phyloP scores from a whole-genome alignment of 2,329 filamentous ascomycete genomes.

The Colletotrichum salicis region DNA sequence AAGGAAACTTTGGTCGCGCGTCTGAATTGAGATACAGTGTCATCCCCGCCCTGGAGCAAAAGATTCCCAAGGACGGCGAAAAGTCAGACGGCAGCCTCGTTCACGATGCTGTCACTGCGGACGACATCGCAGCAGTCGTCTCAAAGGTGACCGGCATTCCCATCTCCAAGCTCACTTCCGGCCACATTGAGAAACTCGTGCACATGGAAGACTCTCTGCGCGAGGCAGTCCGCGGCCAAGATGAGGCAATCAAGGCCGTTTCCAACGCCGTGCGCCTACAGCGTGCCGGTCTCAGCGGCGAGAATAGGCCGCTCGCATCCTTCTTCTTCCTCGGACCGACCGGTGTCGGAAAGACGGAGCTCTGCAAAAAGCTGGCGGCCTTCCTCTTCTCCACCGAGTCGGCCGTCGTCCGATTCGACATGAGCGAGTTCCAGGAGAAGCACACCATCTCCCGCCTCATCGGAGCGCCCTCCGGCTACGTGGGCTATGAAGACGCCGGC shows the following conservation, averaged over 20 bases:
- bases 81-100: constrained; percentile 69
- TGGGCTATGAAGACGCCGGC: constrained; percentile 96
- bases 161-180: constrained; percentile 89
- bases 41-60: constrained; percentile 83
- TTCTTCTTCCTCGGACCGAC: constrained; percentile 99
- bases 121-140: constrained; percentile 94
- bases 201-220: constrained; percentile 93
- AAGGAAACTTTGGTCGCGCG: constrained; percentile 90
- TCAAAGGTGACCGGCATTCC: constrained; percentile 93
- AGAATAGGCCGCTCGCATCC: constrained; percentile 89
- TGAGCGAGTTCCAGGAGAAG: constrained; percentile 98
- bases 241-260: constrained; percentile 90
- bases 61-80: constrained; percentile 80
- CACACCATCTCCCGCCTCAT: constrained; percentile 95
- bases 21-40: constrained; percentile 89
- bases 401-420: constrained; percentile 94
- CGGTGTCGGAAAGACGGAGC: constrained; percentile 95
- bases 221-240: constrained; percentile 88
- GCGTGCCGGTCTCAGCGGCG: constrained; percentile 88
- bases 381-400: constrained; percentile 94
- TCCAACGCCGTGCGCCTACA: constrained; percentile 95
- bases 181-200: constrained; percentile 93
- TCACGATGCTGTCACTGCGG: constrained; percentile 93
- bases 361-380: constrained; percentile 93
- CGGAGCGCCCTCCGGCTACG: constrained; percentile 91